Conservation (phyloP, 495 filamentous ascomycete genomes). For the Melanomma pulvis-pyrius region DNA sequence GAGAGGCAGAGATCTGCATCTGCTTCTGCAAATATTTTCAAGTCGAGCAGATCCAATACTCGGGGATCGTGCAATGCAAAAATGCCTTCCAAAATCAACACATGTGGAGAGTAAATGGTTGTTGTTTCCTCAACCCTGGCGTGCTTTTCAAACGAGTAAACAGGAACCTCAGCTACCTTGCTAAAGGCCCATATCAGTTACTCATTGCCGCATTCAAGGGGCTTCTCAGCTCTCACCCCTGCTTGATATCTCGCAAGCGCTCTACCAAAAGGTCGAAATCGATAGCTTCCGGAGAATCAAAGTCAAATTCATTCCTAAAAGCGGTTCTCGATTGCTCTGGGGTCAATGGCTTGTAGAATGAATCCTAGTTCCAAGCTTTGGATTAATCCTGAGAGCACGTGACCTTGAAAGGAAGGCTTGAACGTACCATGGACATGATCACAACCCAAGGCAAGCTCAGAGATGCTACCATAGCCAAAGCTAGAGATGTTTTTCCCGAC, state of each 20-base stretch:
- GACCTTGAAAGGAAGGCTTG: background rate
- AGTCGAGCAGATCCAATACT: constrained; percentile 84
- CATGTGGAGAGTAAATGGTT: constrained; percentile 92
- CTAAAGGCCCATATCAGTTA: constrained; percentile 50
- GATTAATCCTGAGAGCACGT: constrained; percentile 13
- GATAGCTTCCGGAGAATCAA: constrained; percentile 91
- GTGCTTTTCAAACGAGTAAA: constrained; percentile 95
- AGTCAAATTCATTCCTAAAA: constrained; percentile 90
- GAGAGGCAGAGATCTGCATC: constrained; percentile 93
- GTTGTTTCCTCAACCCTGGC: constrained; percentile 76
- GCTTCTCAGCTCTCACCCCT: constrained; percentile 81
- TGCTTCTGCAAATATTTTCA: constrained; percentile 97
- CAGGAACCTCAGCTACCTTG: constrained; percentile 87
- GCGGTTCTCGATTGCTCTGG: constrained; percentile 73
- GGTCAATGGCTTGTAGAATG: constrained; percentile 87
- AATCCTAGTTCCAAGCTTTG: constrained; percentile 64
- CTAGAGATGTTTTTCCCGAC: constrained; percentile 95
- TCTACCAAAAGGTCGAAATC: constrained; percentile 90
- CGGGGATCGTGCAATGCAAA: constrained; percentile 89
- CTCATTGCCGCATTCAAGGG: constrained; percentile 1
- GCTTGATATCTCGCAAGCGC: constrained; percentile 79
- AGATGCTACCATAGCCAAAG: constrained; percentile 84
- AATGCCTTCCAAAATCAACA: constrained; percentile 93
- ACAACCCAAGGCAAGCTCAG: constrained; percentile 97
- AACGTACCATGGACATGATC: constrained; percentile 86